These are phyloP conservation scores for Mallotus japonicus DNA, from an alignment of 441 rosid genomes.

Conservation along the genomic window DNA sequence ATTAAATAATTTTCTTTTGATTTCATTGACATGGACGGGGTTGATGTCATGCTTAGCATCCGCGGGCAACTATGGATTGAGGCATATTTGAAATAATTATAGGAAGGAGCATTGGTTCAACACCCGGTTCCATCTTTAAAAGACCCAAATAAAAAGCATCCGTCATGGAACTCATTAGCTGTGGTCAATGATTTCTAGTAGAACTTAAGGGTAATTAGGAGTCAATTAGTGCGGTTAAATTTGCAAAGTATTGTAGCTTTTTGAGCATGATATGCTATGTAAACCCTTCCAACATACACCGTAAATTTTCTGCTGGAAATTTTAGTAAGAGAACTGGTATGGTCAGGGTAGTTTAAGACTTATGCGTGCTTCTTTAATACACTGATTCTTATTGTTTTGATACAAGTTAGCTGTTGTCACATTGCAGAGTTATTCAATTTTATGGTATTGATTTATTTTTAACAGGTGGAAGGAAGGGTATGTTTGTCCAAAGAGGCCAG, in stretches of 20 bases:
- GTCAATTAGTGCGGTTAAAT: no score
- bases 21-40: background rate
- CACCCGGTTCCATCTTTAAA: no score
- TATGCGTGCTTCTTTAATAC: no score
- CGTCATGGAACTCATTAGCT: background rate
- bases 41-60: background rate
- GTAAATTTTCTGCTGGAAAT: background rate
- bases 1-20: no score
- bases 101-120: no score
- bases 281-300: no score
- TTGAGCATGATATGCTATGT: no score
- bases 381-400: background rate
- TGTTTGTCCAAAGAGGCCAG: conserved; percentile 67
- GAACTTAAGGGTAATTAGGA: background rate
- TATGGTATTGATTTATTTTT: conserved; percentile 11
- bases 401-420: no score
- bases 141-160: no score
- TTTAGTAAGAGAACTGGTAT: background rate
- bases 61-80: background rate
- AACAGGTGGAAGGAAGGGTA: conserved; percentile 92
- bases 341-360: no score
- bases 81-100: no score
- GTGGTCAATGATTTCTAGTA: background rate
- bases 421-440: background rate
- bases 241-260: no score